These are phyloP conservation scores for Pichia sp. DNA, from an alignment of 1,139 yeast species.

Conservation along the genomic window DNA sequence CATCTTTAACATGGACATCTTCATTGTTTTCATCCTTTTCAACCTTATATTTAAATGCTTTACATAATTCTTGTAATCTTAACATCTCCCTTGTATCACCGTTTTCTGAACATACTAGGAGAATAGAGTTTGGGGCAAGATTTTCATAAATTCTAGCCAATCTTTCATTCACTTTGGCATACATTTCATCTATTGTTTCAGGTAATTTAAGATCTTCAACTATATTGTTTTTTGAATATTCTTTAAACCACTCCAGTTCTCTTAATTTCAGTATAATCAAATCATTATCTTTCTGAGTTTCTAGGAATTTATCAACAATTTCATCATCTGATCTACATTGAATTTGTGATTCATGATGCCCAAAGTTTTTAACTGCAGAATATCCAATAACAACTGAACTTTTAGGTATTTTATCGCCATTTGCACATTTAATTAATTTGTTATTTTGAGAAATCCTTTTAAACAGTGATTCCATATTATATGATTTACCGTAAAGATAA, in stretches of 20 bases:
- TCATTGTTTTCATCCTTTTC: slow-evolving; percentile 23
- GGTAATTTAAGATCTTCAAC: slow-evolving; percentile 14
- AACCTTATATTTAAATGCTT: slow-evolving; percentile 37
- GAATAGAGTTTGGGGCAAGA: slow-evolving; percentile 53
- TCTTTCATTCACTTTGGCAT: slow-evolving; percentile 36
- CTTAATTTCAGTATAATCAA: slow-evolving; percentile 51
- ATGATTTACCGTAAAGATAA: slow-evolving; percentile 51
- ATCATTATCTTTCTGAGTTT: slow-evolving; percentile 35
- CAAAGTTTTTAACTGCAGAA: slow-evolving; percentile 17
- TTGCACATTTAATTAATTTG: slow-evolving; percentile 17
- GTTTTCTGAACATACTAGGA: slow-evolving; percentile 57
- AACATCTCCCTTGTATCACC: slow-evolving; percentile 55
- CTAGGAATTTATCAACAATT: slow-evolving; percentile 37
- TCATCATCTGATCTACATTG: slow-evolving; percentile 56
- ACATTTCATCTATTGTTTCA: slow-evolving; percentile 25
- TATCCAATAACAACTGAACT: slow-evolving; percentile 40
- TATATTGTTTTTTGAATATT: slow-evolving; percentile 17
- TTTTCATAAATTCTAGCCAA: slow-evolving; percentile 43
- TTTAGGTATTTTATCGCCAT: slow-evolving; percentile 29
- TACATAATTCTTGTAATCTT: slow-evolving; percentile 39
- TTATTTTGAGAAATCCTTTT: slow-evolving; percentile 20
- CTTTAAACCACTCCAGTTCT: slow-evolving; percentile 47
- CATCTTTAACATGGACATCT: slow-evolving; percentile 31
- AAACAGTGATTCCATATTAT: slow-evolving; percentile 34
- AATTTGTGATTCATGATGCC: slow-evolving; percentile 29